Conservation (phyloP, 495 filamentous ascomycete genomes). For the Penicillium bialowiezense region DNA sequence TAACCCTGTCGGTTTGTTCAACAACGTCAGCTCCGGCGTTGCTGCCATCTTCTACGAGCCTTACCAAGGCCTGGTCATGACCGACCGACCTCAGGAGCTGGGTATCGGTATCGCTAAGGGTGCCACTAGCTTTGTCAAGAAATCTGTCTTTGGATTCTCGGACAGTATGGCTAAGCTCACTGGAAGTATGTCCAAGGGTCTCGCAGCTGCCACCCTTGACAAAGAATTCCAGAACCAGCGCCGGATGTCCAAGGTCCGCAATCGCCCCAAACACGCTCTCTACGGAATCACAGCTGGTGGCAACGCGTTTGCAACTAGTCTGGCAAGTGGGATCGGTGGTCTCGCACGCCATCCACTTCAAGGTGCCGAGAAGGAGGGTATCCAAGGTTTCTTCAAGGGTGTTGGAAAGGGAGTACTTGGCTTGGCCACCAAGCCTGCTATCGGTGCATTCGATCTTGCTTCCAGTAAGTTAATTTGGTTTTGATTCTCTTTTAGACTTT, state of each 20-base stretch:
- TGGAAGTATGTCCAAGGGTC: slow-evolving; percentile 92
- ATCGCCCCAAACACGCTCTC: slow-evolving; percentile 92
- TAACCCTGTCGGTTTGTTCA: slow-evolving; percentile 96
- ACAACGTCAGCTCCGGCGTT: slow-evolving; percentile 94
- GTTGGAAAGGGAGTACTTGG: slow-evolving; percentile 94
- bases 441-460: slow-evolving; percentile 94
- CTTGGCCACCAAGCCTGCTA: slow-evolving; percentile 90
- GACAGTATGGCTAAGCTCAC: slow-evolving; percentile 97
- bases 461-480: slow-evolving; percentile 53
- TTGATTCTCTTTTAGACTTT: not conserved
- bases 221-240: slow-evolving; percentile 97
- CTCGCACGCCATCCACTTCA: slow-evolving; percentile 90
- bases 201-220: slow-evolving; percentile 91
- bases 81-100: slow-evolving; percentile 89
- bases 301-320: slow-evolving; percentile 85
- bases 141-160: slow-evolving; percentile 93
- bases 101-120: slow-evolving; percentile 95
- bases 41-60: slow-evolving; percentile 99
- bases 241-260: slow-evolving; percentile 88
- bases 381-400: slow-evolving; percentile 92
- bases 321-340: slow-evolving; percentile 92
- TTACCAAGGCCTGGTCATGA: slow-evolving; percentile 96
- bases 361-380: slow-evolving; percentile 93
- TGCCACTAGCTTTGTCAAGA: slow-evolving; percentile 95
- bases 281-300: slow-evolving; percentile 95